A percentile compares a stretch with the other conserved stretches of the same genome.
Conservation (phyloP, 768 basidiomycete species). For the Collybia mongolica region DNA sequence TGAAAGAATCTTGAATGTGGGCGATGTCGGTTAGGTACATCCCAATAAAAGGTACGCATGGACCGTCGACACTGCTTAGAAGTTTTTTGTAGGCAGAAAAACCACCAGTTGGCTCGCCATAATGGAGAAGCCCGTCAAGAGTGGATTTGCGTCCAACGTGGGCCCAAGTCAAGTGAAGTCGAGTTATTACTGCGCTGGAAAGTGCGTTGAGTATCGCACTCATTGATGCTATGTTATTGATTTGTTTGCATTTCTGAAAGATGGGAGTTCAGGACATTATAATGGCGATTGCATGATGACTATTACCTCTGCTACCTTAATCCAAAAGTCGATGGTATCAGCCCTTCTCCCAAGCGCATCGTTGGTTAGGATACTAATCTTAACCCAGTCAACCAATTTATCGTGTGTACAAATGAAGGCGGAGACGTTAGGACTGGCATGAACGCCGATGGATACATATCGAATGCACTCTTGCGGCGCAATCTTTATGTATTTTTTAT, state of each 20-base stretch:
- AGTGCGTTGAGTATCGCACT: slow-evolving; percentile 65
- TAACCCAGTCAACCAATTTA: slow-evolving; percentile 66
- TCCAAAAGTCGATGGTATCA: slow-evolving; percentile 69
- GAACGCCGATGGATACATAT: slow-evolving; percentile 47
- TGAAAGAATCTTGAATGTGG: slow-evolving; percentile 51
- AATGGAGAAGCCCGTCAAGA: slow-evolving; percentile 50
- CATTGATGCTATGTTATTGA: slow-evolving; percentile 70
- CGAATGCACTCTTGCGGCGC: slow-evolving; percentile 72
- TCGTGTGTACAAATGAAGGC: slow-evolving; percentile 62
- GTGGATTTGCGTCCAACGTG: slow-evolving; percentile 51
- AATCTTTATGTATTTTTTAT: slow-evolving; percentile 65
- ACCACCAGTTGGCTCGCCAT: slow-evolving; percentile 59
- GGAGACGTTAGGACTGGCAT: slow-evolving; percentile 40
- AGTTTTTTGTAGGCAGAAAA: slow-evolving; percentile 55
- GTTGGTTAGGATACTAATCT: slow-evolving; percentile 53
- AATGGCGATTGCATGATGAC: neutral
- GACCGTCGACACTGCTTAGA: slow-evolving; percentile 45
- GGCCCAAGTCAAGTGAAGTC: slow-evolving; percentile 66
- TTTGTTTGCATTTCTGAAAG: slow-evolving; percentile 58
- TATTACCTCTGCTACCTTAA: slow-evolving; percentile 74
- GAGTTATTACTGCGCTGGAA: slow-evolving; percentile 55
- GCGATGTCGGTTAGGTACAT: slow-evolving; percentile 63
- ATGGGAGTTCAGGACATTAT: slow-evolving; percentile 9
- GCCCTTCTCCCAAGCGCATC: slow-evolving; percentile 53
- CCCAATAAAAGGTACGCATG: slow-evolving; percentile 69